Evolutionary conservation across 768 basidiomycete species (phyloP).

Genomic region (Amanita rimosa): DNA sequence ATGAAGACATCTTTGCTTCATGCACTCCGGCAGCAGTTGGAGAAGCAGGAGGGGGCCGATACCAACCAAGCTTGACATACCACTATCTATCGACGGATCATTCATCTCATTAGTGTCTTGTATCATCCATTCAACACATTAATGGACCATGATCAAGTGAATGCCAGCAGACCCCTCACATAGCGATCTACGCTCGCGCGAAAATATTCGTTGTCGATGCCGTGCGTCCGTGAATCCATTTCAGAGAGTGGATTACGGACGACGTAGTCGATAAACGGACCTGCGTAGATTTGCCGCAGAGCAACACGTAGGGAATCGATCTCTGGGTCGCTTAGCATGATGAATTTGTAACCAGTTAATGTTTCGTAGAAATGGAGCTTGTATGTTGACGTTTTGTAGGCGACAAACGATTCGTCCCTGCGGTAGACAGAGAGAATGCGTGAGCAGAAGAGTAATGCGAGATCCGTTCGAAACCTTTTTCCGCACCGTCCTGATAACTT

Average conservation of each 20-base stretch:
- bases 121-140: not conserved
- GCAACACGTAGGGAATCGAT: slow-evolving; percentile 76
- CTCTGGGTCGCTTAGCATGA: slow-evolving; percentile 84
- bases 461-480: not conserved
- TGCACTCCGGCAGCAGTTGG: slow-evolving; percentile 73
- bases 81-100: slow-evolving; percentile 6
- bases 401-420: slow-evolving; percentile 70
- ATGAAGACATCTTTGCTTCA: slow-evolving; percentile 84
- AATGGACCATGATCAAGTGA: slow-evolving; percentile 15
- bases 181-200: slow-evolving; percentile 70
- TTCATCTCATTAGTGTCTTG: slow-evolving; percentile 1
- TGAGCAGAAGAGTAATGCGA: not conserved
- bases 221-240: slow-evolving; percentile 75
- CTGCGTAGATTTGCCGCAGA: slow-evolving; percentile 83
- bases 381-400: slow-evolving; percentile 87
- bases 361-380: slow-evolving; percentile 92
- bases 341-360: slow-evolving; percentile 85
- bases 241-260: slow-evolving; percentile 82
- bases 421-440: no score
- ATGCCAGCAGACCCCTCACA: slow-evolving; percentile 45
- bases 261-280: slow-evolving; percentile 89
- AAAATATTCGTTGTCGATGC: slow-evolving; percentile 91
- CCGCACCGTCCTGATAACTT: slow-evolving; percentile 79
- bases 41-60: slow-evolving; percentile 31
- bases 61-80: slow-evolving; percentile 5